Base-by-base conservation (phyloP, 108 stramenopile species). In the Cyclostephanos tholiformis region DNA sequence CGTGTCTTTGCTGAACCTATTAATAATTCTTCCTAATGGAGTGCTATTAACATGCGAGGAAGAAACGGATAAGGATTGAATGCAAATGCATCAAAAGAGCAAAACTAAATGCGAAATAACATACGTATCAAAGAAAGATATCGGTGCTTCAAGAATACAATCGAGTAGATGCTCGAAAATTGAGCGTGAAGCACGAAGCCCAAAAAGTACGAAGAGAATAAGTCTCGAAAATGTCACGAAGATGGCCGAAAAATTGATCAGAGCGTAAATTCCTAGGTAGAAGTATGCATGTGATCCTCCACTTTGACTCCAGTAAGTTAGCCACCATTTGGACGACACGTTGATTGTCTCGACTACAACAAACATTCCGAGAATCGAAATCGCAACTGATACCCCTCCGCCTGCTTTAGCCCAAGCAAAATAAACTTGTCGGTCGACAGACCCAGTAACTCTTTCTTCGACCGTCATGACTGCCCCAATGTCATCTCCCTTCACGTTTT, bases 1-100 rank as follows among this genome's bases (percentile, higher is more conserved):
- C 48, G 97, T 74, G 74, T 99, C 99, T 81, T 87, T 90, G 71
- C 75, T 76, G 77, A 95, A 93, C n/a, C 94, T 53, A 50, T 94
- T 94, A 17, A 91, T 62, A 27, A 91, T 77, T 38, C 89, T 79
- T 44, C 89, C 92, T n/a, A 85, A 57, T 16, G 82, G 83, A 13
- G 83, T 86, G 16, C 75, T 84, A 48, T 59, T 48, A 27, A 32
- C 19, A 64, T 43, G 57, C 4, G 16, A 44, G 51, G 71, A 71
- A 16, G 23, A 63, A 22, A 49, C 17, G 48, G 41, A n/a, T 13
- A 16, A 46, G 36, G 53, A 60, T 20, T 16, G 43, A 51, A 20
- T 43, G 59, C 50, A 11, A 14, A 25, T 30, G n/a, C 14, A 22
- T 4, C 38, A 1, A 60, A 29, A 68, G 25, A 63, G 39, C 52